A percentile compares a stretch with the other conserved stretches of the same genome.
phyloP scores from a whole-genome alignment of 2,329 filamentous ascomycete genomes.

The Stachybotrys echinatus region DNA sequence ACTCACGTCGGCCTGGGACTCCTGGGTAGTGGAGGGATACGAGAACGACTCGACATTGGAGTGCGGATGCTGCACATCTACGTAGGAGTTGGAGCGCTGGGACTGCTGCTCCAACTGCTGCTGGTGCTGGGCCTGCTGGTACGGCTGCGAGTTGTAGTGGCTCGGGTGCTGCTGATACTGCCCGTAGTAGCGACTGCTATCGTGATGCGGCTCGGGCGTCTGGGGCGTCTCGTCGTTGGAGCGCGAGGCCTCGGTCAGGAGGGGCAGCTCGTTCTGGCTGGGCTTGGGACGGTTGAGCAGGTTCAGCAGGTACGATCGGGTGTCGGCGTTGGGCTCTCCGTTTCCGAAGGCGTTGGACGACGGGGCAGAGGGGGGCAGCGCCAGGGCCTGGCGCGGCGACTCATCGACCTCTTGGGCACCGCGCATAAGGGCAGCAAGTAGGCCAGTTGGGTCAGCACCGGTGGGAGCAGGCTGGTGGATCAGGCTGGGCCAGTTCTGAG shows the following conservation, averaged over 20 bases:
- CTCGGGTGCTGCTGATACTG: conserved; percentile 21
- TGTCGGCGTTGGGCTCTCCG: conserved; percentile 57
- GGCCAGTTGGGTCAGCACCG: conserved; percentile 49
- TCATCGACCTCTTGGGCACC: conserved; percentile 47
- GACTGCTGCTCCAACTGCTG: conserved; percentile 18
- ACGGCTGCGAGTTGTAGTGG: conserved; percentile 14
- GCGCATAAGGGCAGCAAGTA: conserved; percentile 57
- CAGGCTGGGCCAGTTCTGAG: conserved; percentile 26
- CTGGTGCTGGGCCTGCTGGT: conserved; percentile 16
- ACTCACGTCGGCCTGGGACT: conserved; percentile 28
- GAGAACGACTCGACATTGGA: conserved; percentile 19
- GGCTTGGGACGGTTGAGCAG: conserved; percentile 77
- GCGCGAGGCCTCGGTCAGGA: conserved; percentile 35
- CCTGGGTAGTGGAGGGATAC: conserved; percentile 24
- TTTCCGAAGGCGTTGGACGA: conserved; percentile 35
- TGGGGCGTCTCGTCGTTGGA: conserved; percentile 40
- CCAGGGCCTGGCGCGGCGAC: conserved; percentile 19
- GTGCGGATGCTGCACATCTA: conserved; percentile 14
- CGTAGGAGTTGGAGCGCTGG: conserved; percentile 16
- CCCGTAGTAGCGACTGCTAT: conserved; percentile 20
- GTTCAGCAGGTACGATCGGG: conserved; percentile 80
- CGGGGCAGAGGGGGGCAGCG: conserved; percentile 15
- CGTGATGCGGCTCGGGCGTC: conserved; percentile 26
- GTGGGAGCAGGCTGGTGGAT: conserved; percentile 54
- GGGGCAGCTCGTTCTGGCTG: conserved; percentile 48